These are phyloP conservation scores for Zelopaecilomyces penicillatus DNA, from an alignment of 2,329 filamentous ascomycete species.

Conservation along the genomic window DNA sequence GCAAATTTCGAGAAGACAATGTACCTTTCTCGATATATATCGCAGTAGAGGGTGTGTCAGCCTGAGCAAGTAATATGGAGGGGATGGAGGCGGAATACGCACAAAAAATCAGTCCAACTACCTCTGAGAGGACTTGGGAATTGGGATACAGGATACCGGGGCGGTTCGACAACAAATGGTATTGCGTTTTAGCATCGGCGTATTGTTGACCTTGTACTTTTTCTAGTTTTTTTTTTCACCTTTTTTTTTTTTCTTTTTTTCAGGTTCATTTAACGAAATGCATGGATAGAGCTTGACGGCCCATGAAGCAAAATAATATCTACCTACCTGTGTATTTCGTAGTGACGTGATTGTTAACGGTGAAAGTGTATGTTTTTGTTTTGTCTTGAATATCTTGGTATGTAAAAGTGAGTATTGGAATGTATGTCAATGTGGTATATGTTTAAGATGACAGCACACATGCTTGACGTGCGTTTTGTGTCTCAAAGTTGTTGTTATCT, in stretches of 20 bases:
- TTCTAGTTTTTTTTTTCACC: background rate
- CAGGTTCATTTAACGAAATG: conserved; percentile 14
- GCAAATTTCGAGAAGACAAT: background rate
- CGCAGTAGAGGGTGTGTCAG: background rate
- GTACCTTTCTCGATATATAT: background rate
- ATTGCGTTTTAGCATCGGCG: conserved; percentile 13
- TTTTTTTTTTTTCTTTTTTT: conserved; percentile 2
- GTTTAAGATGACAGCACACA: too few relatives aligned
- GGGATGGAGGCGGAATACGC: conserved; percentile 4
- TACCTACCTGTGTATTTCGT: too few relatives aligned
- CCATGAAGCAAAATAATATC: conserved; percentile 10
- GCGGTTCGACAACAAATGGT: conserved; percentile 8
- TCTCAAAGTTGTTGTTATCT: too few relatives aligned
- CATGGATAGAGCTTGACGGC: conserved; percentile 16
- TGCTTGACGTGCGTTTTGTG: too few relatives aligned
- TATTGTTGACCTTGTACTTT: conserved; percentile 7
- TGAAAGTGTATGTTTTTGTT: too few relatives aligned
- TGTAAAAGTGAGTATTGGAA: too few relatives aligned
- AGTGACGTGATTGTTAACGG: too few relatives aligned
- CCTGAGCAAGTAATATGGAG: background rate
- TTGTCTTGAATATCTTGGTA: too few relatives aligned
- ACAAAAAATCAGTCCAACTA: background rate
- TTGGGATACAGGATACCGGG: conserved; percentile 11
- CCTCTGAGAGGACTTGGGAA: background rate
- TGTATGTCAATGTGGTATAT: too few relatives aligned